A percentile compares a stretch with the other conserved stretches of the same genome.
Evolutionary conservation across 2,329 filamentous ascomycete species (phyloP).

Genomic region (Aspergillus tamarii): DNA sequence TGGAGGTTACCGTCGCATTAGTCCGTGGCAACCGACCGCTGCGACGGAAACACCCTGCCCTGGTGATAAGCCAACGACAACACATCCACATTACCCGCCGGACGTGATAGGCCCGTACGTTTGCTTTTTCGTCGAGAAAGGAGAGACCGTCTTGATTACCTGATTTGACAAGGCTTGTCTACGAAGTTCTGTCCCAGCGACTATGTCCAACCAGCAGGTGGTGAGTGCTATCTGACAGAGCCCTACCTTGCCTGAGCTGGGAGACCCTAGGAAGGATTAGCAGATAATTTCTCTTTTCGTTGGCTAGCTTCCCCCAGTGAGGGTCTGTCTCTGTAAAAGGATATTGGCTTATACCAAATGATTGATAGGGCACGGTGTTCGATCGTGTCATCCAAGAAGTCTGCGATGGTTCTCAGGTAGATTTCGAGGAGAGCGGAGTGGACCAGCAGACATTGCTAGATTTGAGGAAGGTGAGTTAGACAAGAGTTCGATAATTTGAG

Average conservation of each 20-base stretch:
- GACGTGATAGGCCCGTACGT: slow-evolving; percentile 11
- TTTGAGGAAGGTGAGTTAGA: slow-evolving; percentile 76
- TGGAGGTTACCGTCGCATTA: slow-evolving; percentile 22
- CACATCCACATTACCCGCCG: slow-evolving; percentile 7
- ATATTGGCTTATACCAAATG: slow-evolving; percentile 33
- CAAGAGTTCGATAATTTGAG: background rate
- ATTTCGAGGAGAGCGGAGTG: slow-evolving; percentile 96
- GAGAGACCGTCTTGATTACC: slow-evolving; percentile 3
- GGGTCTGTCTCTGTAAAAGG: slow-evolving; percentile 8
- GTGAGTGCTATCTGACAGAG: slow-evolving; percentile 43
- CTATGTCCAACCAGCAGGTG: slow-evolving; percentile 54
- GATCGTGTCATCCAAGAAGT: slow-evolving; percentile 90
- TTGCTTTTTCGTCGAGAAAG: slow-evolving; percentile 11
- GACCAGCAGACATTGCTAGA: slow-evolving; percentile 85
- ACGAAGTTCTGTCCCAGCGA: slow-evolving; percentile 22
- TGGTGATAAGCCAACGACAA: slow-evolving; percentile 17
- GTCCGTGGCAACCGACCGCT: slow-evolving; percentile 26
- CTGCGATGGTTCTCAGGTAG: slow-evolving; percentile 85
- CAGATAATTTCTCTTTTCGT: slow-evolving; percentile 22
- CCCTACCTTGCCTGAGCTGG: slow-evolving; percentile 20
- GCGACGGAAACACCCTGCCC: slow-evolving; percentile 20
- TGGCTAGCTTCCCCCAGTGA: slow-evolving; percentile 6
- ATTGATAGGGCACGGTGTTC: slow-evolving; percentile 73
- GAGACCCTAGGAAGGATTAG: slow-evolving; percentile 5
- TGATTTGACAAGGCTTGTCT: slow-evolving; percentile 12